Percentiles rank a stretch among this genome's conserved stretches.
These are phyloP conservation scores for Tetrapisispora nanseiensis DNA, from an alignment of 805 yeast genomes.

Conservation along the genomic window DNA sequence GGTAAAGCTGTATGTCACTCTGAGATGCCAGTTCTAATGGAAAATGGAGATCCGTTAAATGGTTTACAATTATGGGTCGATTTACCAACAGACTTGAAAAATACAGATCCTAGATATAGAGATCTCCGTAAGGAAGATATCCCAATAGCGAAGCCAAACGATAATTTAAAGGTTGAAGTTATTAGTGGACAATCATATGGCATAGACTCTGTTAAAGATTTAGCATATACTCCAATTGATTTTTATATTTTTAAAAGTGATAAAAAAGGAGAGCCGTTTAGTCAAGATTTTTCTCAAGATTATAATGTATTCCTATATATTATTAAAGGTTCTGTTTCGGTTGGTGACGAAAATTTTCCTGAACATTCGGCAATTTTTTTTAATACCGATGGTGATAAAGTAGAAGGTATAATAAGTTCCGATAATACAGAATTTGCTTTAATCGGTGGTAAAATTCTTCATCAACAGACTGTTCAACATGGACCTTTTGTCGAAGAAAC, in stretches of 20 bases:
- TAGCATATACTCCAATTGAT: conserved; percentile 75
- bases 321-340: conserved; percentile 46
- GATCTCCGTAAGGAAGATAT: conserved; percentile 63
- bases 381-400: conserved; percentile 55
- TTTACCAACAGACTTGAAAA: conserved; percentile 53
- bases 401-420: conserved; percentile 43
- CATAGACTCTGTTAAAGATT: conserved; percentile 58
- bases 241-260: conserved; percentile 57
- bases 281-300: conserved; percentile 47
- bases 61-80: conserved; percentile 90
- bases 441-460: conserved; percentile 65
- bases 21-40: conserved; percentile 65
- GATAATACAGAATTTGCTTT: conserved; percentile 50
- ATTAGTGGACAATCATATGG: conserved; percentile 74
- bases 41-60: conserved; percentile 39
- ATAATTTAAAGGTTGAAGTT: conserved; percentile 50
- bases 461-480: conserved; percentile 73
- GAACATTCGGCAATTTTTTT: conserved; percentile 51
- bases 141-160: conserved; percentile 58
- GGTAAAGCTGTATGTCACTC: conserved; percentile 81
- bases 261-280: conserved; percentile 51
- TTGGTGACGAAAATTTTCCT: conserved; percentile 36
- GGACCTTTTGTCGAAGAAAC: conserved; percentile 86
- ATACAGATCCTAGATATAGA: conserved; percentile 64
- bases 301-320: conserved; percentile 66